Evolutionary conservation across 495 filamentous ascomycete species (phyloP).

Genomic region (Penicillium samsonianum): DNA sequence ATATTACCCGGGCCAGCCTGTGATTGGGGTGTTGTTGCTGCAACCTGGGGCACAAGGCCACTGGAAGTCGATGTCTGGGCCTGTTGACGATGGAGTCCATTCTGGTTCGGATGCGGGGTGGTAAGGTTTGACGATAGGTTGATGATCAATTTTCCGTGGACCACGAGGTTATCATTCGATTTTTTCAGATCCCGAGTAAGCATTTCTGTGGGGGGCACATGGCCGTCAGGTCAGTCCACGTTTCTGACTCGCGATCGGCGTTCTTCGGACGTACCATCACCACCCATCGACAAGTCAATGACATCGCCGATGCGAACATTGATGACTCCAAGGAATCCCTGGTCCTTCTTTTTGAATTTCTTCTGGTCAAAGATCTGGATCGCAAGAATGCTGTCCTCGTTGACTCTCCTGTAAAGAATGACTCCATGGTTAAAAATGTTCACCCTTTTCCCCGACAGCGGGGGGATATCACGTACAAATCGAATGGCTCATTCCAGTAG

Average conservation of each 20-base stretch:
- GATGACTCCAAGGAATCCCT: conserved; percentile 96
- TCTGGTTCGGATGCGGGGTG: conserved; percentile 51
- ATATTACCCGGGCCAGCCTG: conserved; percentile 33
- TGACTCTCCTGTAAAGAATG: conserved; percentile 66
- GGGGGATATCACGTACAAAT: conserved; percentile 65
- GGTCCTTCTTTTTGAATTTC: conserved; percentile 99
- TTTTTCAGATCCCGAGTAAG: conserved; percentile 98
- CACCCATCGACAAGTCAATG: conserved; percentile 83
- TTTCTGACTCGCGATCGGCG: conserved; percentile 9
- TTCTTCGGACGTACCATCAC: conserved; percentile 71
- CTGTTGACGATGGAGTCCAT: conserved; percentile 41
- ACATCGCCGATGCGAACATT: conserved; percentile 93
- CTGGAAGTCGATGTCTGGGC: conserved; percentile 42
- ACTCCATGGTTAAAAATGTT: conserved; percentile 9
- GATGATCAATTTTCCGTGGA: conserved; percentile 95
- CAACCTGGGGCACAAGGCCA: conserved; percentile 44
- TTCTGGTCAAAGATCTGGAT: conserved; percentile 99
- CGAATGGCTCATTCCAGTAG: conserved; percentile 99
- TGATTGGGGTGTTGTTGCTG: conserved; percentile 32
- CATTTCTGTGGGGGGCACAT: conserved; percentile 64
- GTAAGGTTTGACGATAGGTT: conserved; percentile 89
- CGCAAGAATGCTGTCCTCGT: conserved; percentile 92
- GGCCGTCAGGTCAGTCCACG: conserved; percentile 18
- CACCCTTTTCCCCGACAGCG: conserved; percentile 24
- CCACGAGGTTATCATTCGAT: conserved; percentile 95